Conservation (phyloP, 257 asterid genomes). For the Solanum sparsipilum region DNA sequence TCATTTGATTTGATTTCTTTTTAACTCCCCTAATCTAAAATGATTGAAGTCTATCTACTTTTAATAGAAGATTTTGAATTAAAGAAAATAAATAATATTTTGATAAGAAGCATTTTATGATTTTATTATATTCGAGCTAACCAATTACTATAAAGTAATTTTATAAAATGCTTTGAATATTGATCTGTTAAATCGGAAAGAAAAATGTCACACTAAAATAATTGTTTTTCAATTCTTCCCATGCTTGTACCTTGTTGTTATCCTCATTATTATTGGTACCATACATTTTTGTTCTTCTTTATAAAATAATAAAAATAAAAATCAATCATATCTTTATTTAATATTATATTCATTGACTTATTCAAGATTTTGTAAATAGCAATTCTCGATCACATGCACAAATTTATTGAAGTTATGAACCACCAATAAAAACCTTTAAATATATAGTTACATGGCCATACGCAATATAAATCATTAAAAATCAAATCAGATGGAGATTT, state of each 20-base stretch:
- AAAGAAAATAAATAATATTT: not conserved
- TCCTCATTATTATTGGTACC: not conserved
- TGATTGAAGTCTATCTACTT: not conserved
- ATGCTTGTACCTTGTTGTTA: not conserved
- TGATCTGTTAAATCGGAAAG: not conserved
- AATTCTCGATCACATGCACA: not conserved
- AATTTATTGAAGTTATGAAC: not conserved
- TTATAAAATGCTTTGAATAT: accelerated
- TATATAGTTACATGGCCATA: not conserved
- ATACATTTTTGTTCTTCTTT: not conserved
- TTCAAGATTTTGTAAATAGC: not conserved
- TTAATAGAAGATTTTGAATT: not conserved
- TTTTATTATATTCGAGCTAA: not conserved
- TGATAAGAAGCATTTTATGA: not conserved
- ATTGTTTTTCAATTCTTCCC: not conserved
- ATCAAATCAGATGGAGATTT: not conserved
- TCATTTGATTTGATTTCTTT: too few species aligned
- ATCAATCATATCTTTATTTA: not conserved
- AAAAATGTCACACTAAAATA: not conserved
- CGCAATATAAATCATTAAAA: not conserved
- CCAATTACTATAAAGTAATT: not conserved
- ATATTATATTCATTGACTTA: not conserved
- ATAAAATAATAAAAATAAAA: not conserved
- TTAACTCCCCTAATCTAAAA: too few species aligned
- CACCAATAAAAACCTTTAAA: not conserved